Evolutionary conservation across 108 stramenopile species (phyloP), one percentile per base, ranked within the genome.

Genomic region (Chaetoceros tenuissimus): DNA sequence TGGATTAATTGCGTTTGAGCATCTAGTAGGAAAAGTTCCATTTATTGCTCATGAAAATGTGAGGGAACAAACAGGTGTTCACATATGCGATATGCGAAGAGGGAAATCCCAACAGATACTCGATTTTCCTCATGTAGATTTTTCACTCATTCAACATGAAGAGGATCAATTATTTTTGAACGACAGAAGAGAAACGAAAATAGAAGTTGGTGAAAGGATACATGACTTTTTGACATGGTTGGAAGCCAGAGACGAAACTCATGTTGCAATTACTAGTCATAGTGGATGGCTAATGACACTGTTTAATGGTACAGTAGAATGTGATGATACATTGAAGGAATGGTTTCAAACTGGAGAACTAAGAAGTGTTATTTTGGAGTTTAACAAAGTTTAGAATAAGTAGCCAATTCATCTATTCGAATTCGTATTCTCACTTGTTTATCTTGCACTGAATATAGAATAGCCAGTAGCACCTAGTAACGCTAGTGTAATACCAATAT

Each of bases 1-100:
- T 0, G 84, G 79, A 10, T 57, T 79, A 24, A 29, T 86, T 27
- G 83, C 75, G 23, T 90, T 90, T 80, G 63, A 72, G 28, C 64
- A 73, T 55, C 51, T 84, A 24, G 45, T 77, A 3, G 21, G 40
- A 3, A 29, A 26, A 24, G 71, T 71, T 0, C 68, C 73, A 40
- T 86, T 84, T 60, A 52, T 81, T 5, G 84, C 84, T 3, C 82
- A 90, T 51, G 89, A 90, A 52, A 74, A 68, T 48, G 71, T 68
- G 16, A 68, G 89, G 16, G 89, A 90, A 68, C 75, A 85, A 63
- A 73, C 63, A 56, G 89, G 89, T 28, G 58, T 86, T 1, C 74
- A 86, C 28, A 47, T 81, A 19, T 91, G 89, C 69, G 85, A 91
- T 54, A 72, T 81, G 60, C 68, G 89, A n/a, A 59, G 81, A n/a